Evolutionary conservation across 192 early-diverging fungal species (phyloP).

Genomic region (Umbelopsis ramanniana): DNA sequence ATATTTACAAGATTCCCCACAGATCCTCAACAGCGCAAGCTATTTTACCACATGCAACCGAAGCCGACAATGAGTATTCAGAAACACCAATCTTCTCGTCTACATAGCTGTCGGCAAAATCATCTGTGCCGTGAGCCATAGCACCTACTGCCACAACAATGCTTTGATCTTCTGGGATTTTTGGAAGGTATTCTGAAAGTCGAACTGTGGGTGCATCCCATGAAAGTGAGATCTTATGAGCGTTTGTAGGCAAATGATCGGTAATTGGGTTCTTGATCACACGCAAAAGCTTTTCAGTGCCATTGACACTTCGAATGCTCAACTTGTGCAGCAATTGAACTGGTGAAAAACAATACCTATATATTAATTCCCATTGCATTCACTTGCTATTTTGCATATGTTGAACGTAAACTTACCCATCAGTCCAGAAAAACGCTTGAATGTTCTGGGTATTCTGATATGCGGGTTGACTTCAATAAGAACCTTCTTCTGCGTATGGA

Average conservation of each 20-base stretch:
- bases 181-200: conserved; percentile 79
- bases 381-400: background rate
- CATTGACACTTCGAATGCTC: conserved; percentile 89
- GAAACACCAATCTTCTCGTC: conserved; percentile 98
- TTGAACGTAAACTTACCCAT: conserved; percentile 69
- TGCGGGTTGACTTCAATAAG: conserved; percentile 98
- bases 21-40: conserved; percentile 87
- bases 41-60: conserved; percentile 97
- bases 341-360: conserved; percentile 25
- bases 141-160: conserved; percentile 94
- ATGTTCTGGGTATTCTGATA: conserved; percentile 98
- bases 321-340: conserved; percentile 99
- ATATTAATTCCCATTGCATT: too few relatives aligned
- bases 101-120: conserved; percentile 94
- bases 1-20: conserved; percentile 80
- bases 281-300: conserved; percentile 90
- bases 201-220: conserved; percentile 87
- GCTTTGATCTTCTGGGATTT: conserved; percentile 78
- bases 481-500: conserved; percentile 92
- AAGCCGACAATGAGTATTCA: conserved; percentile 95
- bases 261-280: conserved; percentile 98
- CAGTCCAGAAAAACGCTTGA: conserved; percentile 97
- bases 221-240: conserved; percentile 86
- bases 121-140: conserved; percentile 94
- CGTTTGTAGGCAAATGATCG: conserved; percentile 92